Evolutionary conservation across 1,139 yeast species (phyloP).

Genomic region (Wickerhamomyces sp.): DNA sequence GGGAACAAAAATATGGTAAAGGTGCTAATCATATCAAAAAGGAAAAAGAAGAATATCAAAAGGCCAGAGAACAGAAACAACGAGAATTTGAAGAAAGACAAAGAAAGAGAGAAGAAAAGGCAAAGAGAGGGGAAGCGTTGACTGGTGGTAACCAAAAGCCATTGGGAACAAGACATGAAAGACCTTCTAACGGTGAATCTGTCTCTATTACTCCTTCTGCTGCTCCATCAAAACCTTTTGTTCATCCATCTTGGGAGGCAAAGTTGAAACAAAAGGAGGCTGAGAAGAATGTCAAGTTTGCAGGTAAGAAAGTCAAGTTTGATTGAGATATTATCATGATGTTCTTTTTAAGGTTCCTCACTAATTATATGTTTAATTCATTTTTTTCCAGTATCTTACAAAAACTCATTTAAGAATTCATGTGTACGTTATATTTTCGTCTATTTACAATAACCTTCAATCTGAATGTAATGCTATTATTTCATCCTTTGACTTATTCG

Average conservation of each 20-base stretch:
- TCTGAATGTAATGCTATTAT: too few species aligned
- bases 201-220: conserved; percentile 5
- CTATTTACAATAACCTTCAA: conserved; percentile 1
- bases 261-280: conserved; percentile 67
- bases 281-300: conserved; percentile 58
- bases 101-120: conserved; percentile 55
- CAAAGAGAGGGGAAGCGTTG: conserved; percentile 30
- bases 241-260: conserved; percentile 98
- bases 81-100: conserved; percentile 70
- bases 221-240: conserved; percentile 7
- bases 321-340: not conserved
- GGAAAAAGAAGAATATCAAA: conserved; percentile 47
- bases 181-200: conserved; percentile 1
- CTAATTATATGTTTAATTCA: too few species aligned
- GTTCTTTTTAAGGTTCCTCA: too few species aligned
- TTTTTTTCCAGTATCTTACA: not conserved
- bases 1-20: conserved; percentile 87
- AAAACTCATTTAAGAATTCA: too few species aligned
- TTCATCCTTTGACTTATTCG: not conserved
- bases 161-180: conserved; percentile 31
- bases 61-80: conserved; percentile 56
- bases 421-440: not conserved
- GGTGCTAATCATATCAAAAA: conserved; percentile 79
- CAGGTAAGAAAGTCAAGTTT: conserved; percentile 81
- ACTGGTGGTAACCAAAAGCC: conserved; percentile 39